Base-by-base conservation (phyloP, 495 filamentous ascomycete genomes). In the Glonium stellatum region DNA sequence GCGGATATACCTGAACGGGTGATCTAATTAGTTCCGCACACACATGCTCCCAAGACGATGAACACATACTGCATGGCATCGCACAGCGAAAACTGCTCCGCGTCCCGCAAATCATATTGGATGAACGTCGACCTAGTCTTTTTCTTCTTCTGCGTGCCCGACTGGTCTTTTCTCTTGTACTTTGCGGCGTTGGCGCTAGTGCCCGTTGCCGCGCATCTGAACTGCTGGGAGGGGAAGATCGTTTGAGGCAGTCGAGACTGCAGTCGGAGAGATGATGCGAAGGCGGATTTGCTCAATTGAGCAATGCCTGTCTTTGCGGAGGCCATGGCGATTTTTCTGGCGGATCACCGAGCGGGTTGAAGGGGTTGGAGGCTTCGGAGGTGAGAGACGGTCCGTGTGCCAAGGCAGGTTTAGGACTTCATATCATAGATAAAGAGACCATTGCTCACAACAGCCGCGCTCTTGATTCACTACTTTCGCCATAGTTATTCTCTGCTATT, bases 21-120 rank as follows among this genome's bases (percentile, higher is more conserved):
- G 51, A 41, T 25, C 25, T 1, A 22, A 41, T 13, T 31, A n/a
- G 34, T 53, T 12, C 5, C 52, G 50, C 22, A 19, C 50, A 19
- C 52, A 12, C 10, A 15, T 1, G 22, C 36, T 13, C 19, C 48
- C 10, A n/a, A 31, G 11, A 18, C 2, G 25, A 5, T 52, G 10
- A 12, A 55, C n/a, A 65, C 81, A 49, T 81, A 92, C 88, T 92
- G 82, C 85, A 98, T 95, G 6, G 93, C 93, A 77, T 98, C 93
- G 64, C 87, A 88, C 11, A 98, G 80, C 5, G 88, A 79, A 70
- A 83, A 93, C 63, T 88, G 84, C 37, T 89, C 76, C 63, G 84
- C 75, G 63, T 80, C 65, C 68, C 79, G 76, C 67, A 90, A 36
- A 71, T 85, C 77, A 67, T 79, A 78, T 56, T 85, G 77, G 23